Conservation (phyloP, 1,284 basidiomycete species). For the Marasmius oreades region DNA sequence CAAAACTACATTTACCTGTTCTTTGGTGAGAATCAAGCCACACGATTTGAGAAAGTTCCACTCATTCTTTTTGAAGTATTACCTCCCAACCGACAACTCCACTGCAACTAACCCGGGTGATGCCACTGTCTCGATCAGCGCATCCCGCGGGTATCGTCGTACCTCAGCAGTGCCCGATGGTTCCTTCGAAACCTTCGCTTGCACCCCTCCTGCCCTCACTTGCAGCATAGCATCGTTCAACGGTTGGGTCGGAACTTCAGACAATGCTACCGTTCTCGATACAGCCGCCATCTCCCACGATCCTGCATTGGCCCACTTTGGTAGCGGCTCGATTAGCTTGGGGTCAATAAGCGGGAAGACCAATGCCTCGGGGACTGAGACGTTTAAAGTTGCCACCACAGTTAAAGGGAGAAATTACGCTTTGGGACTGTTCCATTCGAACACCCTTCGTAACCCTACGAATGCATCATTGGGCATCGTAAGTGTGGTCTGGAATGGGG, state of each 20-base stretch:
- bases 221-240: not conserved
- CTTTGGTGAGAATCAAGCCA: not conserved
- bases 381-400: not conserved
- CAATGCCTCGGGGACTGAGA: not conserved
- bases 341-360: conserved; percentile 1
- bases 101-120: not conserved
- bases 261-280: not conserved
- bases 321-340: not conserved
- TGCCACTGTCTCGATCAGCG: not conserved
- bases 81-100: conserved; percentile 1
- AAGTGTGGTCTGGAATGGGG: not conserved
- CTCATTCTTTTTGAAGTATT: not conserved
- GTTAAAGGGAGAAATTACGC: not conserved
- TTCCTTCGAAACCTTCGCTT: not conserved
- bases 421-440: conserved; percentile 2
- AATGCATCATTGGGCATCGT: not conserved
- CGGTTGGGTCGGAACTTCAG: not conserved
- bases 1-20: not conserved
- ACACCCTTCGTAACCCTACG: not conserved
- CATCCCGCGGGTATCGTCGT: not conserved
- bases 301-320: not conserved
- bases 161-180: not conserved
- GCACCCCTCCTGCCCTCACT: not conserved
- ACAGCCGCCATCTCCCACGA: not conserved
- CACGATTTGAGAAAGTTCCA: not conserved